Evolutionary conservation across 331 rosid species (phyloP), one percentile per base, ranked within the genome.

Genomic region (Acacia pycnantha): DNA sequence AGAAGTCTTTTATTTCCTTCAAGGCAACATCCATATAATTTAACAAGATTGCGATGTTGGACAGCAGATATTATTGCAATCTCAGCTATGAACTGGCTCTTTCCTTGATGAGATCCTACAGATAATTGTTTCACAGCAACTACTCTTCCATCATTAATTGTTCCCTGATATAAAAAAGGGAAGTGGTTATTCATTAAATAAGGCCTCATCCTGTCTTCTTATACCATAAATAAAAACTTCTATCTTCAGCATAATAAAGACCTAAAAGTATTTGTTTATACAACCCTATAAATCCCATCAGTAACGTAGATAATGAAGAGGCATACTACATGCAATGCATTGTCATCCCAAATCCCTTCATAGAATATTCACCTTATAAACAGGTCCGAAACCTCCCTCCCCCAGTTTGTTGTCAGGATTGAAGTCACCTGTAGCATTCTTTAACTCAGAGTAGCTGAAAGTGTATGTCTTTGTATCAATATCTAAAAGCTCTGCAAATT

Each of bases 311-410:
- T 35, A 68, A 51, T 26, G 54, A 81, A 50, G 24, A 64, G 51
- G 54, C n/a, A 22, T 59, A 8, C 8, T 4, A 70, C 22, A 76
- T 65, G 13, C 33, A 62, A 41, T 24, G 53, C 26, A 21, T 19
- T 69, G n/a, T 70, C 5, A 72, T 53, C 47, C 58, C 26, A 29
- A 43, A 79, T 66, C 54, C 2, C 1, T 26, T 48, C 73, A 44
- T 22, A 67, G 13, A 78, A 21, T 70, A 68, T 70, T 81, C 82
- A 90, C 94, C 96, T 90, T 91, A 62, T 77, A 91, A 70, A 94
- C 98, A 53, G 92, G 93, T 84, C 97, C 97, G 81, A 94, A 94
- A 79, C 97, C 98, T 84, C 98, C 98, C 80, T 94, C 98, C 76
- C 98, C 94, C 64, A 92, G 90, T 83, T 92, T 94, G 66, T 92